Conservation (phyloP, 2,329 filamentous ascomycete genomes). For the Exutisphaerella laricina region DNA sequence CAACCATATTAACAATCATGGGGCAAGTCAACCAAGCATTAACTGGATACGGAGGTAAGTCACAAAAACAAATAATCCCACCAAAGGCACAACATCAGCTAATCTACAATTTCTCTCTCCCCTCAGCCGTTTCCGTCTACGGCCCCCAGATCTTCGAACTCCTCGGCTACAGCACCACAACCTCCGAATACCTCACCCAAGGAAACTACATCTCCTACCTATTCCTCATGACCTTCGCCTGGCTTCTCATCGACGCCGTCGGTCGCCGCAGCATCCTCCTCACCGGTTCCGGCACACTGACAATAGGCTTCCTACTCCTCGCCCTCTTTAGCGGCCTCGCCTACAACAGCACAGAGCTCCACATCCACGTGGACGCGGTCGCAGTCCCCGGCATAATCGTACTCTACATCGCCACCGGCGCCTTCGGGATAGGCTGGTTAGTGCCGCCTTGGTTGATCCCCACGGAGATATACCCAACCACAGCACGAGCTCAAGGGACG, state of each 20-base stretch:
- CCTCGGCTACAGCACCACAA: conserved; percentile 49
- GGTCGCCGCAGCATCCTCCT: conserved; percentile 52
- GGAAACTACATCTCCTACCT: conserved; percentile 59
- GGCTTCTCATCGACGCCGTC: conserved; percentile 53
- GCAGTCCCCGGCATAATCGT: conserved; percentile 49
- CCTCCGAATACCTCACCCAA: conserved; percentile 53
- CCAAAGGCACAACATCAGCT: too few relatives aligned
- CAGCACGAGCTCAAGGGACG: conserved; percentile 50
- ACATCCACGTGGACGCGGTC: conserved; percentile 39
- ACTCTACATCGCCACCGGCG: conserved; percentile 54
- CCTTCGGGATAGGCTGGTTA: conserved; percentile 58
- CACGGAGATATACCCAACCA: conserved; percentile 54
- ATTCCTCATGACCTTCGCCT: conserved; percentile 56
- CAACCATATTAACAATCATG: conserved; percentile 57
- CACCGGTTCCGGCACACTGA: conserved; percentile 47
- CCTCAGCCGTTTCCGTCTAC: conserved; percentile 54
- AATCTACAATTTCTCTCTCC: too few relatives aligned
- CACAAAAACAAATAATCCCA: too few relatives aligned
- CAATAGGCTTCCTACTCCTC: conserved; percentile 48
- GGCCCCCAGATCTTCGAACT: conserved; percentile 60
- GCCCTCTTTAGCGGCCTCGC: conserved; percentile 49
- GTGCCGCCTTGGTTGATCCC: conserved; percentile 56
- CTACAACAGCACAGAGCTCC: conserved; percentile 34
- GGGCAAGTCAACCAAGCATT: conserved; percentile 57
- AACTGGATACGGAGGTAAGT: conserved; percentile 39